Percentiles rank a stretch among this genome's conserved stretches.
Conservation (phyloP, 768 basidiomycete species). For the Macrolepiota albuminosa region DNA sequence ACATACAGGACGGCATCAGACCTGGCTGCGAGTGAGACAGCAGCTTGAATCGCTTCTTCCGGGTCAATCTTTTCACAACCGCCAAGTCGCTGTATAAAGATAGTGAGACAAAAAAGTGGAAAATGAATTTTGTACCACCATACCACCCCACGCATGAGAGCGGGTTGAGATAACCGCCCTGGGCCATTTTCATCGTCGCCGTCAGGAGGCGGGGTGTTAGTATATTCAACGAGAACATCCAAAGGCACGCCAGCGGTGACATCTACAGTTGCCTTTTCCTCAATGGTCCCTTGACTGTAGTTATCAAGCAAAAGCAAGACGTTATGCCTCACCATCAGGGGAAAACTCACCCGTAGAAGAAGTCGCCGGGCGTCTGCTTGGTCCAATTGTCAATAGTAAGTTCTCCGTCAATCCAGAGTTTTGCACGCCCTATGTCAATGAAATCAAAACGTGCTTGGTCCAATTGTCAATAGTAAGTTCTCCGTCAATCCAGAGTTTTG, state of each 20-base stretch:
- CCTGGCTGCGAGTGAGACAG: slow-evolving; percentile 47
- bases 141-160: slow-evolving; percentile 66
- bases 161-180: slow-evolving; percentile 51
- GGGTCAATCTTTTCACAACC: slow-evolving; percentile 58
- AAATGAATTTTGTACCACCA: slow-evolving; percentile 15
- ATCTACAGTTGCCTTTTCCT: slow-evolving; percentile 51
- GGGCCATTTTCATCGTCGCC: slow-evolving; percentile 38
- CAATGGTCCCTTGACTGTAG: slow-evolving; percentile 55
- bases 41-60: slow-evolving; percentile 50
- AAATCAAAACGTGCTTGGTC: no score
- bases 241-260: slow-evolving; percentile 42
- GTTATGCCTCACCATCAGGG: not conserved
- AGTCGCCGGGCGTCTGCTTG: slow-evolving; percentile 60
- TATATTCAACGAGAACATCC: slow-evolving; percentile 57
- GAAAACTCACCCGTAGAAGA: slow-evolving; percentile 54
- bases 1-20: slow-evolving; percentile 56
- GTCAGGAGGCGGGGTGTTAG: slow-evolving; percentile 51
- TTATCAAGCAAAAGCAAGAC: not conserved
- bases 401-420: slow-evolving; percentile 56
- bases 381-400: slow-evolving; percentile 70
- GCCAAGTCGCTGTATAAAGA: slow-evolving; percentile 49
- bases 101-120: not conserved
- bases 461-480: slow-evolving; percentile 65
- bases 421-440: slow-evolving; percentile 42
- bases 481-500: slow-evolving; percentile 59